phyloP scores from a whole-genome alignment of 2,329 filamentous ascomycete genomes.

The Thelonectria olida region DNA sequence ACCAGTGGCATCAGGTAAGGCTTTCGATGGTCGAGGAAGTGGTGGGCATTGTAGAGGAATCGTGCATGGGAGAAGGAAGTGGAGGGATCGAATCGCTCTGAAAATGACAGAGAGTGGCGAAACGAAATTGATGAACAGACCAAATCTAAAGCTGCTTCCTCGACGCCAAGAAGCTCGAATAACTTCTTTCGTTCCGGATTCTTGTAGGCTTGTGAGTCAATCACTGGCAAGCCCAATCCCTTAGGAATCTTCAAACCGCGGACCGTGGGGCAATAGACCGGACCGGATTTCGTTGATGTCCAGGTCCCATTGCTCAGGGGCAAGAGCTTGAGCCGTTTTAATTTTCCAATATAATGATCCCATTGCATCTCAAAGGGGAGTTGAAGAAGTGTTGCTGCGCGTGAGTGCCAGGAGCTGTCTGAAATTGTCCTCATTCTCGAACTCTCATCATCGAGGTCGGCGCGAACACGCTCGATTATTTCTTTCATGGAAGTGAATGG shows the following conservation, averaged over 20 bases:
- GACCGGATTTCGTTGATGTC: slow-evolving; percentile 19
- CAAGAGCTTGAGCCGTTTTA: slow-evolving; percentile 16
- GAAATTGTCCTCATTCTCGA: slow-evolving; percentile 28
- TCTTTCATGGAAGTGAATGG: not conserved
- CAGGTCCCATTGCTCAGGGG: slow-evolving; percentile 27
- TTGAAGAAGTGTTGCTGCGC: slow-evolving; percentile 15
- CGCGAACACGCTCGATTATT: slow-evolving; percentile 14
- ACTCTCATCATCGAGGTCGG: slow-evolving; percentile 5
- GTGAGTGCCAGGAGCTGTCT: slow-evolving; percentile 26
- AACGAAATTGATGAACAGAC: slow-evolving; percentile 13
- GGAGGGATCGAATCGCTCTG: not conserved
- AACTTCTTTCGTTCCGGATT: slow-evolving; percentile 24
- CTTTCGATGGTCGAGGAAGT: not conserved
- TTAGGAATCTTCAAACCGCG: slow-evolving; percentile 19
- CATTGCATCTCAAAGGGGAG: not conserved
- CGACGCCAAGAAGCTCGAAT: slow-evolving; percentile 26
- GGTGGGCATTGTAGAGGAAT: slow-evolving; percentile 26
- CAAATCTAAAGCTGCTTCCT: not conserved
- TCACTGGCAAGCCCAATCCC: slow-evolving; percentile 19
- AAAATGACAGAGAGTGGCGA: not conserved
- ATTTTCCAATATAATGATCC: not conserved
- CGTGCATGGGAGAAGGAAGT: slow-evolving; percentile 20
- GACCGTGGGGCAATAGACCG: slow-evolving; percentile 22
- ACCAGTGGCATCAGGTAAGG: not conserved
- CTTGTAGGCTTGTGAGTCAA: slow-evolving; percentile 12